These are phyloP conservation scores for Gossypium schwendimanii DNA, from an alignment of 441 rosid species.

Conservation along the genomic window DNA sequence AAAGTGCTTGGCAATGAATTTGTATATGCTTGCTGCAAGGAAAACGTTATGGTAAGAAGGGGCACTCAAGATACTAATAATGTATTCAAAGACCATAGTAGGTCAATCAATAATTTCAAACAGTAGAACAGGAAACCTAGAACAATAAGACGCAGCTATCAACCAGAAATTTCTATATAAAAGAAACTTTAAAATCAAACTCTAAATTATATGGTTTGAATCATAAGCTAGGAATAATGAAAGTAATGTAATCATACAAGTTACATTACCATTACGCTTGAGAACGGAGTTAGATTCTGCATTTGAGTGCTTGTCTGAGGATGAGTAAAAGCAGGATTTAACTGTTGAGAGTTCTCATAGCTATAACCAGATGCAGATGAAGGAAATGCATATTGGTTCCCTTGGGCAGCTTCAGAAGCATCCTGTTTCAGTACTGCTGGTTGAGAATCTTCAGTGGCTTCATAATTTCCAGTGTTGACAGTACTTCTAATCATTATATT, in stretches of 20 bases:
- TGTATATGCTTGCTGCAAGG: conserved; percentile 55
- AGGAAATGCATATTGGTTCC: conserved; percentile 60
- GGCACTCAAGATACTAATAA: conserved; percentile 12
- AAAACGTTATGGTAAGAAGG: conserved; percentile 1
- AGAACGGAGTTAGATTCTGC: conserved; percentile 65
- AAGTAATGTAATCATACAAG: neutral
- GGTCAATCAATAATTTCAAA: neutral
- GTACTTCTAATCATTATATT: conserved; percentile 42
- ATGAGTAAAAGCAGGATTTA: conserved; percentile 50
- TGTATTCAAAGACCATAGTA: neutral
- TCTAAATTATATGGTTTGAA: neutral
- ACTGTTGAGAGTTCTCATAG: conserved; percentile 60
- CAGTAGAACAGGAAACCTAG: neutral
- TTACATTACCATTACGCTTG: conserved; percentile 68
- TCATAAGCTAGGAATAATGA: neutral
- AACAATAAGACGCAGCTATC: neutral
- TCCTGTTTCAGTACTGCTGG: conserved; percentile 66
- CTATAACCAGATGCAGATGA: conserved; percentile 57
- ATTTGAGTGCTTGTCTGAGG: conserved; percentile 60
- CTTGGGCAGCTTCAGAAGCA: conserved; percentile 42
- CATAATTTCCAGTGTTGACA: conserved; percentile 47
- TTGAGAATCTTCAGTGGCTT: conserved; percentile 51
- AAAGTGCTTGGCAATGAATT: conserved; percentile 65
- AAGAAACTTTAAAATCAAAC: neutral
- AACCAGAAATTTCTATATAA: neutral